phyloP scores from a whole-genome alignment of 768 basidiomycete species.

The Amanita rimosa region DNA sequence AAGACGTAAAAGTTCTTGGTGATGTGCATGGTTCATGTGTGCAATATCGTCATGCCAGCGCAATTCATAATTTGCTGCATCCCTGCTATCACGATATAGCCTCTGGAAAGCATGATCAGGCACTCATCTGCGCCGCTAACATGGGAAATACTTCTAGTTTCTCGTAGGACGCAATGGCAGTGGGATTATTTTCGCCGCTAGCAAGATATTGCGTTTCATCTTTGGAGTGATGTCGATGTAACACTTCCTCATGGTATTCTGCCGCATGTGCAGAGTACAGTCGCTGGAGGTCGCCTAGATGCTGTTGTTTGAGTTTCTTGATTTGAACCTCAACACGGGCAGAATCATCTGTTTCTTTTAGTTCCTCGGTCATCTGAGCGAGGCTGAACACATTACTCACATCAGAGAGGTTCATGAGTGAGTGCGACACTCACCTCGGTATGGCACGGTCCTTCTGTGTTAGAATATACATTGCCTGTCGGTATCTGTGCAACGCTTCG shows the following conservation, averaged over 20 bases:
- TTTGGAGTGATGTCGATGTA: slow-evolving; percentile 21
- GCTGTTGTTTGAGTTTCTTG: slow-evolving; percentile 16
- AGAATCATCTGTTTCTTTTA: slow-evolving; percentile 18
- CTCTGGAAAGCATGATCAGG: slow-evolving; percentile 10
- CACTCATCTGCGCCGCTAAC: neutral
- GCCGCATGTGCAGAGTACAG: slow-evolving; percentile 24
- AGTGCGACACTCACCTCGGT: slow-evolving; percentile 8
- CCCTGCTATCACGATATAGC: slow-evolving; percentile 15
- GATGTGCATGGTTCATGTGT: slow-evolving; percentile 19
- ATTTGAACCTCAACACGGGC: slow-evolving; percentile 18
- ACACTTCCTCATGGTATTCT: slow-evolving; percentile 23
- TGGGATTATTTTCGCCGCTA: slow-evolving; percentile 13
- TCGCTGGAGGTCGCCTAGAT: slow-evolving; percentile 24
- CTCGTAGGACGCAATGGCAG: slow-evolving; percentile 11
- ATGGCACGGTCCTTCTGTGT: slow-evolving; percentile 13
- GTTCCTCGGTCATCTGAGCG: slow-evolving; percentile 23
- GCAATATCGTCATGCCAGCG: slow-evolving; percentile 21
- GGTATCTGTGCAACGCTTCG: slow-evolving; percentile 9
- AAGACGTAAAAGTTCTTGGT: slow-evolving; percentile 15
- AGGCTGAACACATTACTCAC: slow-evolving; percentile 14
- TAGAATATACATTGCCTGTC: slow-evolving; percentile 11
- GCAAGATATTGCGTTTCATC: slow-evolving; percentile 16
- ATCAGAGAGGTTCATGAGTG: neutral
- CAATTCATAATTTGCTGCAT: slow-evolving; percentile 8
- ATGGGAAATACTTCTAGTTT: slow-evolving; percentile 13